Conservation (phyloP, 2,329 filamentous ascomycete genomes). For the Ambrosiella beaveri region DNA sequence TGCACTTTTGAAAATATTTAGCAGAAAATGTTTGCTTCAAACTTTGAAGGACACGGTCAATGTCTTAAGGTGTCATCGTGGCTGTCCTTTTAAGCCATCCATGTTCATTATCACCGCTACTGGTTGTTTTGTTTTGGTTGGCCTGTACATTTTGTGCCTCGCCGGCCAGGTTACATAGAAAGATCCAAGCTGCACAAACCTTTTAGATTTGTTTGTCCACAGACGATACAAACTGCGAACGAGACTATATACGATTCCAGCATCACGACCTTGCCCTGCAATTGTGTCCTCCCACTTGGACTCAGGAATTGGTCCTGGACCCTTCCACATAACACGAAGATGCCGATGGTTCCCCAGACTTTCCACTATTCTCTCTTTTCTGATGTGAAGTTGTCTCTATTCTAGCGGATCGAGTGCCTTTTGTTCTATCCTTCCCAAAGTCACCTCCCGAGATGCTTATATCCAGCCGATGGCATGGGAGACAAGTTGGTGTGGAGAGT, state of each 20-base stretch:
- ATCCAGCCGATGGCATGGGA: not conserved
- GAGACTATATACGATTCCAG: not conserved
- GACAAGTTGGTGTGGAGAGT: not conserved
- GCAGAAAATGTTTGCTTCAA: too few relatives aligned
- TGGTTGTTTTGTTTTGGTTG: too few relatives aligned
- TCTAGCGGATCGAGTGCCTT: not conserved
- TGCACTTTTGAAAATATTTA: too few relatives aligned
- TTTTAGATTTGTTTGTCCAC: not conserved
- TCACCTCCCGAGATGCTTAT: not conserved
- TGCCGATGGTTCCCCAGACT: not conserved
- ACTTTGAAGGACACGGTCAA: too few relatives aligned
- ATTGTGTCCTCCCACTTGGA: not conserved
- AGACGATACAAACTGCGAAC: not conserved
- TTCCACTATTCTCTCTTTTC: not conserved
- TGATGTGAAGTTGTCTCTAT: not conserved
- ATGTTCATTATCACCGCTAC: too few relatives aligned
- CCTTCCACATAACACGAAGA: not conserved
- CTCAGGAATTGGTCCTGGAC: not conserved
- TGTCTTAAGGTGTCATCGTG: too few relatives aligned
- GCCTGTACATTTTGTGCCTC: not conserved
- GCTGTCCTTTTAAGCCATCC: too few relatives aligned
- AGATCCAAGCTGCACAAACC: not conserved
- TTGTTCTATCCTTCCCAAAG: not conserved
- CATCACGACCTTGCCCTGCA: not conserved
- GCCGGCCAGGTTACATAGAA: not conserved